Conservation (phyloP, 148 eudicot species). For the Bassia scoparia region DNA sequence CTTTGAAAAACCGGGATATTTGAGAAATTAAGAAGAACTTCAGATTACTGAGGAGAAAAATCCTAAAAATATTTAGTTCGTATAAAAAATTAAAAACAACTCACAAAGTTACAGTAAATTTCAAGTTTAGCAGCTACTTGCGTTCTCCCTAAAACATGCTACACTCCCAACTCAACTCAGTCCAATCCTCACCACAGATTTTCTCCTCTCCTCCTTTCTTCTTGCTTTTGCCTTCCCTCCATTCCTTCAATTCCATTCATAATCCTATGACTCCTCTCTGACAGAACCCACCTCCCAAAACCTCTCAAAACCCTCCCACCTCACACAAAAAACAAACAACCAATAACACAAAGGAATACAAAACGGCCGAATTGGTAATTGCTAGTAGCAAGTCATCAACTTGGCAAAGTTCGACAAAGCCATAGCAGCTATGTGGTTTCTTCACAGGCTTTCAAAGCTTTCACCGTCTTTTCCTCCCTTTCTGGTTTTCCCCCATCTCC, state of each 20-base stretch:
- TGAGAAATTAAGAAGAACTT: too few species aligned
- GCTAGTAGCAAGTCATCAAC: conserved; percentile 33
- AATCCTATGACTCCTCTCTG: background rate
- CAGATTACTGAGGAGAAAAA: too few species aligned
- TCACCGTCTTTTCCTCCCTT: conserved; percentile 37
- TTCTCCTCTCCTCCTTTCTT: conserved; percentile 1
- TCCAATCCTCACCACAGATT: background rate
- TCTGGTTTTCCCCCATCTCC: conserved; percentile 37
- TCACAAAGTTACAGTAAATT: too few species aligned
- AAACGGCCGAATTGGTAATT: conserved; percentile 52
- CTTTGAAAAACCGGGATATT: too few species aligned
- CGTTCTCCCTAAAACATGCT: too few species aligned
- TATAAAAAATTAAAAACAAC: too few species aligned
- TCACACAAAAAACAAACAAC: too few species aligned
- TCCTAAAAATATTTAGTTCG: too few species aligned
- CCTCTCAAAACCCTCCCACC: conserved; percentile 15
- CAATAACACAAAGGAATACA: conserved; percentile 24
- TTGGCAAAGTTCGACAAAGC: conserved; percentile 38
- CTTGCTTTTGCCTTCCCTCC: too few species aligned
- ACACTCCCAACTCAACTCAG: too few species aligned
- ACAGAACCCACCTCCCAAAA: background rate
- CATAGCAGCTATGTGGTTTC: conserved; percentile 42
- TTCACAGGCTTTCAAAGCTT: conserved; percentile 35
- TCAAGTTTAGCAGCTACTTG: too few species aligned
- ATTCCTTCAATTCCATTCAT: background rate